Evolutionary conservation across 1,284 basidiomycete genomes (phyloP).

Genomic region (Ustilago bromivora): DNA sequence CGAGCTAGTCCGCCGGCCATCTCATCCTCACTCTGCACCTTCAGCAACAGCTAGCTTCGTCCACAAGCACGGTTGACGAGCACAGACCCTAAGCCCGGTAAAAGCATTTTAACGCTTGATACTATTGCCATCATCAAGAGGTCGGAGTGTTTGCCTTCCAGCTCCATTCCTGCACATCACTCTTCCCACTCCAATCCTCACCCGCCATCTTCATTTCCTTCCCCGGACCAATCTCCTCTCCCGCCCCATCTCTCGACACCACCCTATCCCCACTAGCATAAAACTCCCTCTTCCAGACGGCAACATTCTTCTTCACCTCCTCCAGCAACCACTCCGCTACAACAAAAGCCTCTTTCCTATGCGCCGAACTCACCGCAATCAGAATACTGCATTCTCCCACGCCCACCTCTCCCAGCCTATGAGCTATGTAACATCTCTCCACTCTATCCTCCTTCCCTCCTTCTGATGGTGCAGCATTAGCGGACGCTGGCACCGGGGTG

Average conservation of each 20-base stretch:
- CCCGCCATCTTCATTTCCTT: background rate
- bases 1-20: background rate
- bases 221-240: background rate
- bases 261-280: slow-evolving; percentile 29
- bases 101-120: background rate
- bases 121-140: slow-evolving; percentile 5
- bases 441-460: slow-evolving; percentile 17
- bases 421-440: slow-evolving; percentile 75
- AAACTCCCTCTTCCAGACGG: slow-evolving; percentile 90
- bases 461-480: slow-evolving; percentile 12
- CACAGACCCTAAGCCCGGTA: background rate
- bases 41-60: background rate
- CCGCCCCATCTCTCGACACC: slow-evolving; percentile 30
- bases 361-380: slow-evolving; percentile 85
- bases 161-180: slow-evolving; percentile 16
- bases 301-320: slow-evolving; percentile 82
- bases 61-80: background rate
- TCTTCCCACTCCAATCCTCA: background rate
- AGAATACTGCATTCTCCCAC: slow-evolving; percentile 85
- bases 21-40: background rate
- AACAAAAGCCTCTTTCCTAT: slow-evolving; percentile 82
- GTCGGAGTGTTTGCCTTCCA: slow-evolving; percentile 52
- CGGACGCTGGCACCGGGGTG: slow-evolving; percentile 13
- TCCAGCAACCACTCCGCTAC: slow-evolving; percentile 85
- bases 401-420: slow-evolving; percentile 82